Conservation (phyloP, 1,284 basidiomycete species). For the Pterula multifida region DNA sequence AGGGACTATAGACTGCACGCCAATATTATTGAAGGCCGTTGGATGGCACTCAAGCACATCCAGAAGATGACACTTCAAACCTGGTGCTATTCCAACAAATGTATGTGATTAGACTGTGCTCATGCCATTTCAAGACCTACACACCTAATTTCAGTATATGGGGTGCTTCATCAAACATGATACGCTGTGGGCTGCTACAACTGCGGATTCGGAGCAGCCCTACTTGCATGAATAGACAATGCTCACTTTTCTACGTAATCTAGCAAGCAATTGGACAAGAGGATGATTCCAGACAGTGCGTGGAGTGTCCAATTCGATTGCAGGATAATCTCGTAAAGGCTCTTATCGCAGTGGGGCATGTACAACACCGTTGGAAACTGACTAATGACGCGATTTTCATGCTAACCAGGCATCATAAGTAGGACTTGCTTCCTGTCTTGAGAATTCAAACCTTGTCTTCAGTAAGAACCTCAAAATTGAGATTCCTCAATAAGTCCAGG, state of each 20-base stretch:
- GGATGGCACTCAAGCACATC: conserved; percentile 36
- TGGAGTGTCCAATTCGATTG: conserved; percentile 44
- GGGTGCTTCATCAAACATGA: conserved; percentile 17
- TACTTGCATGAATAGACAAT: conserved; percentile 1
- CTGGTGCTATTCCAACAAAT: conserved; percentile 24
- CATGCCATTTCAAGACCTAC: conserved; percentile 2
- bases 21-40: conserved; percentile 56
- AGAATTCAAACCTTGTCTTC: conserved; percentile 25
- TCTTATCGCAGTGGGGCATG: conserved; percentile 69
- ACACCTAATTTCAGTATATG: conserved; percentile 17
- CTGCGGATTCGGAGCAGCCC: neutral
- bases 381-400: conserved; percentile 20
- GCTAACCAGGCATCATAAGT: conserved; percentile 19
- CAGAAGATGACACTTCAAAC: conserved; percentile 31
- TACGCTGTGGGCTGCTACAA: conserved; percentile 4
- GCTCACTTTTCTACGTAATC: conserved; percentile 41
- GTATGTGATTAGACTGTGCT: conserved; percentile 2
- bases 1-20: conserved; percentile 33
- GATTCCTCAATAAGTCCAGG: conserved; percentile 31
- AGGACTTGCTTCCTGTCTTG: conserved; percentile 5
- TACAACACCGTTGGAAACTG: conserved; percentile 45
- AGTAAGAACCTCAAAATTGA: conserved; percentile 37
- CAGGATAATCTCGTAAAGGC: conserved; percentile 54
- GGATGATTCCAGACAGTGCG: conserved; percentile 21
- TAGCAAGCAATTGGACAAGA: conserved; percentile 28